Base-by-base conservation (phyloP, 2,329 filamentous ascomycete genomes). In the Mycosphaerelloides madeirae region DNA sequence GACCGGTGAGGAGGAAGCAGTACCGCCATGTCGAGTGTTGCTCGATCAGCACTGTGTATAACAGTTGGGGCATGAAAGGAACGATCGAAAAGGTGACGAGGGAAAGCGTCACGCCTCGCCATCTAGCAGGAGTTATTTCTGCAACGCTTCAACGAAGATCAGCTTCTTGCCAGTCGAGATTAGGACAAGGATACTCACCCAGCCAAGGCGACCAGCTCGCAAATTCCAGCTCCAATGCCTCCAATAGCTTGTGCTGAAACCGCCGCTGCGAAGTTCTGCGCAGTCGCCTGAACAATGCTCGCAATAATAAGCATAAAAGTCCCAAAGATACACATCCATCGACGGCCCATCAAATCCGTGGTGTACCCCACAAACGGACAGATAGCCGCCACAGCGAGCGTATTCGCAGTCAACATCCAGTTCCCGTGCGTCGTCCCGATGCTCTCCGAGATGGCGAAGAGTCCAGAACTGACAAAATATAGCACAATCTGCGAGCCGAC, bases 51-150 rank as follows among this genome's bases (percentile, higher is more conserved):
- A 83, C 78, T 19, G 70, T 78, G 66, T 74, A 83, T 29, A 84
- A 63, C 1, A 80, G 78, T 1, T 78, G 76, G 1, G 80, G 79
- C 44, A 74, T 74, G 59, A 83, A 83, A 0, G 79, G 80, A 1
- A 81, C 52, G 44, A 84, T 80, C 46, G 75, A 79, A 54, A 81
- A 73, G 36, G 81, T 75, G 9, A 84, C 64, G 1, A 55, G 43
- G 18, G 53, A 53, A n/a, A 55, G 50, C 3, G 53, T 55, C 8
- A 52, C 53, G 20, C 53, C 53, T 38, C 53, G 46, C 53, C 50
- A 55, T 32, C 49, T 36, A 14, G 43, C 38, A 20, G 53, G 53
- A 1, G 53, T 55, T 38, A 55, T 55, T n/a, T 55, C 53, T 18
- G 53, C 53, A 20, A 55, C 53, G 38, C 53, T 55, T 28, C 9